Base-by-base conservation (phyloP, 176 grass and related monocot genomes). In the Rhynchospora tenuis region DNA sequence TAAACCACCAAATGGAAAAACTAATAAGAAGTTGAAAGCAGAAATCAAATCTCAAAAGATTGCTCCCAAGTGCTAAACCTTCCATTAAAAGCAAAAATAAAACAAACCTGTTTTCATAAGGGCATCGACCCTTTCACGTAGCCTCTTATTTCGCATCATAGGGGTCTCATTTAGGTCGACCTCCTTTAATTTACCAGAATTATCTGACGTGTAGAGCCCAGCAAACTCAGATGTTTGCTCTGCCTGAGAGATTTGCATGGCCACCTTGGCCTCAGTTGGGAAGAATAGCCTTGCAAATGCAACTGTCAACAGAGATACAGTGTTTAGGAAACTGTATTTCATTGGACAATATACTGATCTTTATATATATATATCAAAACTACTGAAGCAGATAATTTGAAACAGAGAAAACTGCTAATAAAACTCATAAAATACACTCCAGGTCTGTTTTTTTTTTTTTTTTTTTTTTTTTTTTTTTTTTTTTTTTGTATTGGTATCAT, bases 91-190 rank as follows among this genome's bases (percentile, higher is more conserved):
- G 23, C 54, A 19, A 42, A 83, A 82, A 52, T 50, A 23, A 52
- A 69, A 87, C 22, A 10, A n/a, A 96, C 97, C 97, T 92, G 93
- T 99, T 92, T 89, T 95, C 85, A 66, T 81, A 28, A 99, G 85
- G 45, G 93, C 88, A 70, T 93, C 91, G 11, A 95, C 91, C 85
- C 97, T 89, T 19, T 88, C 82, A 67, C 88, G 93, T 7, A 99
- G 86, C 61, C 93, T 91, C 80, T 95, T 92, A 86, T 95, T 99
- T 86, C 90, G 89, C 83, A 74, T 90, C 65, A 62, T 15, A 52
- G 97, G 97, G 51, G 97, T 99, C 77, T 99, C 97, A 56, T 99
- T 99, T 38, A 96, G 83, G 86, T 99, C 97, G 0, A 99, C 97
- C 72, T 99, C 97, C 85, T 88, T 93, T 52, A 99, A 86, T 84